phyloP scores from a whole-genome alignment of 1,284 basidiomycete species.

The Caloboletus firmus region DNA sequence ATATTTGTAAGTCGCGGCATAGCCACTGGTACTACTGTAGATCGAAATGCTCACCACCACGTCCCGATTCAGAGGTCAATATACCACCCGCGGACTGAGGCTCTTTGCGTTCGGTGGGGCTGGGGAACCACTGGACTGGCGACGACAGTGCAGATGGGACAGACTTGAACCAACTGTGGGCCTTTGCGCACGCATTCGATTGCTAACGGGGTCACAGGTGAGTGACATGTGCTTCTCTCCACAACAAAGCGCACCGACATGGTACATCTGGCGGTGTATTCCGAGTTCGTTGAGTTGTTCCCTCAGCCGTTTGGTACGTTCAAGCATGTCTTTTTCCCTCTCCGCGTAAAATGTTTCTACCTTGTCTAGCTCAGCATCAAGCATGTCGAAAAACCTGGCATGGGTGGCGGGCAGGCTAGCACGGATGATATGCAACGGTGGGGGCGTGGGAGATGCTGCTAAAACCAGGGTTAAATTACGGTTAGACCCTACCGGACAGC shows the following conservation, averaged over 20 bases:
- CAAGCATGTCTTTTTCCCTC: constrained; percentile 68
- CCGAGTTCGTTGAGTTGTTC: constrained; percentile 75
- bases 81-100: too few relatives aligned
- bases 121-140: neutral
- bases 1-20: too few relatives aligned
- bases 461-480: neutral
- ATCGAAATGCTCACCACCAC: too few relatives aligned
- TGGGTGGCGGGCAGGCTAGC: constrained; percentile 59
- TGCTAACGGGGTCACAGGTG: constrained; percentile 23
- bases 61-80: too few relatives aligned
- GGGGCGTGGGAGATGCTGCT: constrained; percentile 14
- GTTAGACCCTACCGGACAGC: neutral
- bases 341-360: constrained; percentile 80
- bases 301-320: constrained; percentile 52
- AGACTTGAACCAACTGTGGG: constrained; percentile 15
- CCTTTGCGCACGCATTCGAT: constrained; percentile 4
- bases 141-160: constrained; percentile 12
- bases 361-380: constrained; percentile 79
- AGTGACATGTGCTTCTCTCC: neutral
- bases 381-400: constrained; percentile 67
- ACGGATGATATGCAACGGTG: constrained; percentile 53
- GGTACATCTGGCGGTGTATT: constrained; percentile 66
- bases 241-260: constrained; percentile 45
- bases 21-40: too few relatives aligned
- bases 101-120: too few relatives aligned